Evolutionary conservation across 169 alveolate genomes (phyloP).

Genomic region (Eimeria praecox): DNA sequence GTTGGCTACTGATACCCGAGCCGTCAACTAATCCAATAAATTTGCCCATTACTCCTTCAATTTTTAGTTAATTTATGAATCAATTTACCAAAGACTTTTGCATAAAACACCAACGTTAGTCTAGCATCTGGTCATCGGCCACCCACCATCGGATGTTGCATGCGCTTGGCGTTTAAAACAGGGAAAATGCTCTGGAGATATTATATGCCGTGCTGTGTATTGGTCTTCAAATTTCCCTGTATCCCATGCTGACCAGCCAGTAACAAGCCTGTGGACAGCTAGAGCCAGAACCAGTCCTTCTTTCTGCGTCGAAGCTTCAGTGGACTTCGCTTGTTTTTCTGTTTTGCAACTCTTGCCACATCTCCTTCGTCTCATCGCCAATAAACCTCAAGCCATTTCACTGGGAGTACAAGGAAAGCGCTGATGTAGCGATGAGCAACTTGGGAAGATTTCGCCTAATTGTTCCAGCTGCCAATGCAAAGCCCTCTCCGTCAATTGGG

Average conservation of each 20-base stretch:
- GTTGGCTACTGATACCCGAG: neutral
- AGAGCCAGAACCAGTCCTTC: neutral
- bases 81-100: neutral
- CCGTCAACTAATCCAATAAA: no score
- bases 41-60: neutral
- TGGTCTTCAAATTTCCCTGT: neutral
- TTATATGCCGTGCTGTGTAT: neutral
- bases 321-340: neutral
- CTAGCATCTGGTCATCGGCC: neutral
- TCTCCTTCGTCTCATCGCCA: neutral
- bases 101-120: neutral
- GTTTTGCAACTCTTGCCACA: neutral
- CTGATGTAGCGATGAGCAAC: constrained; percentile 70
- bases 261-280: neutral
- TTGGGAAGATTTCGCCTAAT: constrained; percentile 86
- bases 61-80: no score
- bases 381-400: neutral
- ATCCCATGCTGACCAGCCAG: neutral
- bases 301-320: neutral
- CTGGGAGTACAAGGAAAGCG: neutral
- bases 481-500: constrained; percentile 95
- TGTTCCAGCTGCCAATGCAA: constrained; percentile 94
- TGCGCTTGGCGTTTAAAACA: neutral
- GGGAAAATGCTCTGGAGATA: neutral
- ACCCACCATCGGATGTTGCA: neutral